Percentiles rank a stretch among this genome's conserved stretches.
These are phyloP conservation scores for Flaveria linearis DNA, from an alignment of 129 eudicot genomes.

Conservation along the genomic window DNA sequence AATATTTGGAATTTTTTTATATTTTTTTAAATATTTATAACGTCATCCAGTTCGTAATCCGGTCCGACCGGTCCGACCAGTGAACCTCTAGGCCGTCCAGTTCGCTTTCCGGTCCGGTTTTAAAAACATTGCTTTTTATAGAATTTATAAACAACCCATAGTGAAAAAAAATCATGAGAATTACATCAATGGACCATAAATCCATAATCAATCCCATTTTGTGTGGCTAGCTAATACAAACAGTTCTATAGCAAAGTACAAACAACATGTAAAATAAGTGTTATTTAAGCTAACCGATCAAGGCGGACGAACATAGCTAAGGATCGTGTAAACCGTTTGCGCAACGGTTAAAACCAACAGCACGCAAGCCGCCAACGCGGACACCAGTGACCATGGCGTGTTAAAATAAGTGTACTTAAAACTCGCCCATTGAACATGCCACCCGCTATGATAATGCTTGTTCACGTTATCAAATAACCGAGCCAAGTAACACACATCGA, in stretches of 20 bases:
- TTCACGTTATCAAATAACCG: slow-evolving; percentile 64
- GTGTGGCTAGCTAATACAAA: not conserved
- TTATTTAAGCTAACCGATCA: not conserved
- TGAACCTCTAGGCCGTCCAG: no score
- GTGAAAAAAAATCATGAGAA: no score
- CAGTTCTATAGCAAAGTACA: no score
- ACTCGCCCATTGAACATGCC: slow-evolving; percentile 77
- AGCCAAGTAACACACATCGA: slow-evolving; percentile 60
- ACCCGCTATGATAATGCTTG: slow-evolving; percentile 48
- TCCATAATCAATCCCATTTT: not conserved
- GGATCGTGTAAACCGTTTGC: slow-evolving; percentile 63
- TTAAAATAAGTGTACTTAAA: slow-evolving; percentile 69
- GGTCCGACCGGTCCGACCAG: no score
- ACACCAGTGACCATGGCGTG: slow-evolving; percentile 83
- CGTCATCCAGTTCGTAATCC: no score
- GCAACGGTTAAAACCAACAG: slow-evolving; percentile 59
- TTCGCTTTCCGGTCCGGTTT: no score
- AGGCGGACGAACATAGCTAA: slow-evolving; percentile 40
- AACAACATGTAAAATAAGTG: no score
- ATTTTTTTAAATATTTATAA: no score
- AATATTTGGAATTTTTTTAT: no score
- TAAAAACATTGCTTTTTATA: no score
- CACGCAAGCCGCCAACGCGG: slow-evolving; percentile 69
- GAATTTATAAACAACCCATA: no score
- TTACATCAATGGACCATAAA: no score